Percentiles rank a stretch among this genome's conserved stretches.
These are phyloP conservation scores for Oryza coarctata DNA, from an alignment of 176 grass and related monocot genomes.

Conservation along the genomic window DNA sequence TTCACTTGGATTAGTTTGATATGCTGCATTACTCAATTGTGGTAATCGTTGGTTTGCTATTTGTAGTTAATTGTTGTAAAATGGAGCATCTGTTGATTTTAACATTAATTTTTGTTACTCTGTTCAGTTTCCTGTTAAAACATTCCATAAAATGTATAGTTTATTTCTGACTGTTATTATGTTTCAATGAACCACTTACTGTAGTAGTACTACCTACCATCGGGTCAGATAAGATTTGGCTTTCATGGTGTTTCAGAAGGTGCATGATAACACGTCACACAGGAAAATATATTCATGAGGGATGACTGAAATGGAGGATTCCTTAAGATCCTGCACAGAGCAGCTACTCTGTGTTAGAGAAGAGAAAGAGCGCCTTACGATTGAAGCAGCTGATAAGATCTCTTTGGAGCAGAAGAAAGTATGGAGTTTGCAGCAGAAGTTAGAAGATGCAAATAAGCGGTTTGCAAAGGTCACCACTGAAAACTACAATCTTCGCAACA, in stretches of 20 bases:
- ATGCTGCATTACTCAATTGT: too few species aligned
- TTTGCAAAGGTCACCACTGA: constrained; percentile 40
- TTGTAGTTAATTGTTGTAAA: not conserved
- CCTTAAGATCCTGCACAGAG: constrained; percentile 44
- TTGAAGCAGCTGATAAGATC: constrained; percentile 42
- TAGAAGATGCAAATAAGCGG: constrained; percentile 47
- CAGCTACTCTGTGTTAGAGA: constrained; percentile 36
- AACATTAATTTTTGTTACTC: not conserved
- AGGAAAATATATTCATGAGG: constrained; percentile 21
- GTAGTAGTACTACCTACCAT: not conserved
- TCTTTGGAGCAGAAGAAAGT: constrained; percentile 43
- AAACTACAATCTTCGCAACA: constrained; percentile 50
- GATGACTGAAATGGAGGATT: constrained; percentile 28
- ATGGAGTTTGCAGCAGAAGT: constrained; percentile 34
- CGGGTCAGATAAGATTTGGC: constrained; percentile 9
- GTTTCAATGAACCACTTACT: not conserved
- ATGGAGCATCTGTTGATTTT: not conserved
- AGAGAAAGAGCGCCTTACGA: constrained; percentile 51
- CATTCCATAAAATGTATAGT: not conserved
- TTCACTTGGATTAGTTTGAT: not conserved
- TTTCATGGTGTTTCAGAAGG: constrained; percentile 39
- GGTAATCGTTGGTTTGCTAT: not conserved
- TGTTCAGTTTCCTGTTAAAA: not conserved
- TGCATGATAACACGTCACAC: constrained; percentile 27
- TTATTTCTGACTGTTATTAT: not conserved